Base-by-base conservation (phyloP, 345 rosid species). In the Geranium brycei region DNA sequence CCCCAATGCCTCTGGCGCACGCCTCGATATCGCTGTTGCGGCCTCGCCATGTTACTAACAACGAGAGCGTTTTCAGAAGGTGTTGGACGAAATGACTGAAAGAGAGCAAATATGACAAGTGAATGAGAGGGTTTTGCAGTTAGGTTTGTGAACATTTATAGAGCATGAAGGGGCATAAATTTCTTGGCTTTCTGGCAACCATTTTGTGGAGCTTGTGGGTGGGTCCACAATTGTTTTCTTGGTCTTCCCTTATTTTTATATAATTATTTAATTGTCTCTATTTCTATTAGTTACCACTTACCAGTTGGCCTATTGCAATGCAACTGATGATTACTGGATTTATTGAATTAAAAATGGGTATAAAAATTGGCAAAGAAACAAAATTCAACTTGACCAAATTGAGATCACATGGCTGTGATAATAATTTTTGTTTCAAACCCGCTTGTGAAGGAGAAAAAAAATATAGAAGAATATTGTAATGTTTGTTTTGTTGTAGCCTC, bases 1-100 rank as follows among this genome's bases (percentile, higher is more conserved):
- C 99, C 99, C 99, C 97, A 93, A 69, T 93, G 99, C 78, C 99
- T 83, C 51, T 93, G 99, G 65, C 99, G 81, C 31, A 93, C 99
- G 12, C 99, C 99, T 17, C 97, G 83, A 64, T 86, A 93, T 18
- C 99, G 81, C 71, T 93, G 99, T 67, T 93, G 99, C 3, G 91
- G 99, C 64, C 99, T 79, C 62, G 96, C 97, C 99, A 93, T 81
- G 68, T 13, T 59, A 1, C 75, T 8, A 59, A 55, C 18, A 58
- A 16, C 28, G 28, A 1, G 1, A 23, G 2, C 28, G 28, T 23
- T 2, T 23, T 23, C 28, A 23, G 2, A 23, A 23, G 28, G 28
- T 23, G 28, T 23, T 23, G 1, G 28, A 23, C 28, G 28, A 23
- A 23, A 23, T 23, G 28, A 1, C 28, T 2, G 28, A 23, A 2